Base-by-base conservation (phyloP, 1,284 basidiomycete genomes). In the Ustilago sp. region DNA sequence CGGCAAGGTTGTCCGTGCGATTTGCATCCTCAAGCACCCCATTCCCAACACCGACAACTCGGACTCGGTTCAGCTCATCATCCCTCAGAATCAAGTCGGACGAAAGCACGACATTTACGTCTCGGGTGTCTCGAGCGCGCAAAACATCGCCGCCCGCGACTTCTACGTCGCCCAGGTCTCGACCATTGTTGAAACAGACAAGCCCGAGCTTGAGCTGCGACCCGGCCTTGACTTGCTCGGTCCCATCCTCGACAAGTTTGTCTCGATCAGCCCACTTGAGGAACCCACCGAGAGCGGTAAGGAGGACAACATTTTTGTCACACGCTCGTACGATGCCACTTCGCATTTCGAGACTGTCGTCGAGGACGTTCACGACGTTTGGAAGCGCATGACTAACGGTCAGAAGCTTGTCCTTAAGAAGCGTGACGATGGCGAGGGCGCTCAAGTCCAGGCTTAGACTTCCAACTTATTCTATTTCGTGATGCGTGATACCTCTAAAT, bases 61-160 rank as follows among this genome's bases (percentile, higher is more conserved):
- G 59, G 97, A 99, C 88, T 81, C 79, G 47, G 92, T 92, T 28
- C 97, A 99, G 88, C 94, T 99, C 83, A 95, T 99, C 87, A 97
- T 99, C 80, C 97, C 97, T 36, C 97, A 99, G 88, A 98, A 98
- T 87, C 97, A 99, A 88, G 95, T 99, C 76, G 90, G 90, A 79
- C 89, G 97, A 80, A 92, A 93, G 88, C 94, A 99, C 86, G 96
- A 99, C 88, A 99, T 99, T 86, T 99, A 99, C 89, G 93, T 99
- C 83, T 95, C 97, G 8, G 93, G 93, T 89, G 95, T 99, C 54
- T 99, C 96, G 3, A 91, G 93, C 38, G 94, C 95, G 15, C 97
- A 99, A 89, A 98, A 98, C 83, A 95, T 99, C 77, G 96, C 94
- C 80, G 93, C 96, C 7, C 93, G 94, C 87, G 94, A 95, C 85